A percentile compares a stretch with the other conserved stretches of the same genome.
These are phyloP conservation scores for Coemansia reversa DNA, from an alignment of 192 early-diverging fungal species.

Conservation along the genomic window DNA sequence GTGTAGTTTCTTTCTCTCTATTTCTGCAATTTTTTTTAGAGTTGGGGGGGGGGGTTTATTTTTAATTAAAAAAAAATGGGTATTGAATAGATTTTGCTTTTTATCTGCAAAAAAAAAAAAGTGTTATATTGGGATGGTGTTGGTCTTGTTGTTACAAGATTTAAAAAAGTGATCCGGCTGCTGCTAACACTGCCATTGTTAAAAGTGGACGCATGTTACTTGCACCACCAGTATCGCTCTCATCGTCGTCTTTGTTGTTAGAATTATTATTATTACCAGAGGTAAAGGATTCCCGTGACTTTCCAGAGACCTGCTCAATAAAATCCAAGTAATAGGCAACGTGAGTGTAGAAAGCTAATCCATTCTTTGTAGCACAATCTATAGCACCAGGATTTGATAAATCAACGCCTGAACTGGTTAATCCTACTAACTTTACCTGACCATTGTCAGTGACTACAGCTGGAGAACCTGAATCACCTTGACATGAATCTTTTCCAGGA, in stretches of 20 bases:
- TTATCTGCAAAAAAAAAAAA: no score
- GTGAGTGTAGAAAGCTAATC: slow-evolving; percentile 50
- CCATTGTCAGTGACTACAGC: slow-evolving; percentile 22
- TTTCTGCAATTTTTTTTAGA: no score
- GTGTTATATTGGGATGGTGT: no score
- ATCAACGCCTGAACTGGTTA: slow-evolving; percentile 45
- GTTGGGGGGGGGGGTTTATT: no score
- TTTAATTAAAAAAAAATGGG: no score
- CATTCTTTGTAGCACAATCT: slow-evolving; percentile 33
- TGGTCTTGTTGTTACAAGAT: no score
- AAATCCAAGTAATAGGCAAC: slow-evolving; percentile 39
- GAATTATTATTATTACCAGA: not conserved
- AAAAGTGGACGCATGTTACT: not conserved
- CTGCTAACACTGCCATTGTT: no score
- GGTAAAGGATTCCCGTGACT: not conserved
- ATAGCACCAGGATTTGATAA: slow-evolving; percentile 20
- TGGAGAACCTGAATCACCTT: slow-evolving; percentile 51
- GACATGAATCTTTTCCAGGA: slow-evolving; percentile 51
- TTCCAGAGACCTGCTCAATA: slow-evolving; percentile 22
- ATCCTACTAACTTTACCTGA: slow-evolving; percentile 14
- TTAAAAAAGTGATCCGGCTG: no score
- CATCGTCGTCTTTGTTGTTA: not conserved
- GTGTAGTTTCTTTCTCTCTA: no score
- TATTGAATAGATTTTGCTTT: no score
- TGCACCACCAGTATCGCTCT: not conserved